phyloP scores from a whole-genome alignment of 116 monocot genomes.

The Dioscorea cayenensis region DNA sequence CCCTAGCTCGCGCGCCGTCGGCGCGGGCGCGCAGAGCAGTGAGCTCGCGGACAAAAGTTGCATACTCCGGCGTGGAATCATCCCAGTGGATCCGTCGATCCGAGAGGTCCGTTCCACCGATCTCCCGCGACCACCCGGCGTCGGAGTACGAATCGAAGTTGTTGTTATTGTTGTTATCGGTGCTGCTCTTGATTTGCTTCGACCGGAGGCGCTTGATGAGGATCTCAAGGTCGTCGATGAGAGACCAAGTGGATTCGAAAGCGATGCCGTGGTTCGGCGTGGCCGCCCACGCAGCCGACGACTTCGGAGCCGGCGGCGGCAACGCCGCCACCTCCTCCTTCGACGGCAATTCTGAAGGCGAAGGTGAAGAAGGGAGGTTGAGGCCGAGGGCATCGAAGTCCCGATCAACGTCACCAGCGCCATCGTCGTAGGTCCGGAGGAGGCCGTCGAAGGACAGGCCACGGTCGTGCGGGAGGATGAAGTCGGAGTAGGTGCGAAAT shows the following conservation, averaged over 20 bases:
- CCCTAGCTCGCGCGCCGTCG: constrained; percentile 42
- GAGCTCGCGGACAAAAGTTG: constrained; percentile 64
- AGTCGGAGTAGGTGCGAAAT: constrained; percentile 89
- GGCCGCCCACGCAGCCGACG: constrained; percentile 33
- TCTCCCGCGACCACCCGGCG: constrained; percentile 89
- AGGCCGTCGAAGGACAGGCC: constrained; percentile 80
- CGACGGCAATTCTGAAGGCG: constrained; percentile 1
- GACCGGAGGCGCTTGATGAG: constrained; percentile 65
- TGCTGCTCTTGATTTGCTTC: constrained; percentile 54
- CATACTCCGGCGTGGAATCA: constrained; percentile 54
- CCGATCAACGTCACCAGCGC: constrained; percentile 97
- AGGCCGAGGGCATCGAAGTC: constrained; percentile 54
- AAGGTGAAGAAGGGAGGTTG: not conserved
- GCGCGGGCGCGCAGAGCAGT: constrained; percentile 47
- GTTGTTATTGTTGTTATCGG: constrained; percentile 42
- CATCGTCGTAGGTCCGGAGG: constrained; percentile 95
- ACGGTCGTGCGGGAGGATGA: constrained; percentile 43
- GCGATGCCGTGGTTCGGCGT: constrained; percentile 63
- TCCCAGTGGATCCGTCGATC: constrained; percentile 48
- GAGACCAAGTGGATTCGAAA: constrained; percentile 70
- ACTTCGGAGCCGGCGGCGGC: constrained; percentile 3
- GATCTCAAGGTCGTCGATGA: constrained; percentile 85
- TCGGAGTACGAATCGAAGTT: constrained; percentile 85
- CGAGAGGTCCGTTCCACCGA: constrained; percentile 30
- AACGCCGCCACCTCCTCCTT: not conserved